Evolutionary conservation across 768 basidiomycete species (phyloP), one percentile per base, ranked within the genome.

Genomic region (Megacollybia marginata): DNA sequence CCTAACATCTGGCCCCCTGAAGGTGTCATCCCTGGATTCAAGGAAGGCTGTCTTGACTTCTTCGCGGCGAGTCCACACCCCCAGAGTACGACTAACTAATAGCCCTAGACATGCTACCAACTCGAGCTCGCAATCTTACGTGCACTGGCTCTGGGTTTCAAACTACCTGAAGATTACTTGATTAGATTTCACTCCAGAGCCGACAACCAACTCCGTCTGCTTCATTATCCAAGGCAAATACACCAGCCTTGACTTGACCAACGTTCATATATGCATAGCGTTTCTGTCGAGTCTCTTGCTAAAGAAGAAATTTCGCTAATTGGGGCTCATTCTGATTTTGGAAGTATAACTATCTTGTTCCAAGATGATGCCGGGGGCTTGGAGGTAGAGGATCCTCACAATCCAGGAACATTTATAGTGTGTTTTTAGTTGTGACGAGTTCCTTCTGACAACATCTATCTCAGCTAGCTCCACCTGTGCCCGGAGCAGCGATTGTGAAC

Each of bases 281-380:
- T 75, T 6, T 56, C 67, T 0, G 57, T 61, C 2, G 52, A 59
- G 18, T 51, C 60, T 7, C 58, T 77, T 1, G 55, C 64, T 40
- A 60, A 66, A 11, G 65, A 73, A 7, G 58, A 67, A 12, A 53
- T 77, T 5, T 63, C 68, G 1, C 62, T 78, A 10, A 74, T 79
- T 34, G 74, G 71, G 9, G 71, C 71, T 1, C 76, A 79, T 50
- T 69, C 72, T 1, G 83, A 85, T 59, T 83, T 75, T 52, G 73
- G 75, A 3, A 76, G 70, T 0, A 65, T 82, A 15, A 85, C 82
- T 47, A 61, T 82, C 7, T 62, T 85, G 3, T 68, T 83, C 46
- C 82, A 84, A 61, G 81, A 84, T 55, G 67, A 73, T 5, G 69
- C 74, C 2, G 81, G 82, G 6, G 83, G 83, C 0, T 66, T 84